Evolutionary conservation across 768 basidiomycete species (phyloP), one percentile per base, ranked within the genome.

Genomic region (Suillus americanus): DNA sequence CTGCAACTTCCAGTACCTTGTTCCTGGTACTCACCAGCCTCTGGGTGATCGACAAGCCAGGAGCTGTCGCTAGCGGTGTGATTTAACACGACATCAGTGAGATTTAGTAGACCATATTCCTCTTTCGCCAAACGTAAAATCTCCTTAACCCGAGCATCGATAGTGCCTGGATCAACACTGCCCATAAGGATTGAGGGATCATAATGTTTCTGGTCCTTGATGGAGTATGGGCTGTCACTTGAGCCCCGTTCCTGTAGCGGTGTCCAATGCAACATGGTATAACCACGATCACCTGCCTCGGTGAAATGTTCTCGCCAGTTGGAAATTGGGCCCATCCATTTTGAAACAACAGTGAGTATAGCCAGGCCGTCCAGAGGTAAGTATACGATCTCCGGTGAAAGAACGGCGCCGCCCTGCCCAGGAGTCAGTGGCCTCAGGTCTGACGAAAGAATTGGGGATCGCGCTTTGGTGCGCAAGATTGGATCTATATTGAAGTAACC

Each of bases 401-500:
- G 73, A 2, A 74, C 74, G 7, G 82, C 83, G 8, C 89, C 91
- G 18, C 83, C 82, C 23, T 83, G 75, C 10, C 77, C 72, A 23
- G 86, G 79, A 8, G 85, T 77, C 8, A 92, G 80, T 40, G 87
- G 82, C 45, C 74, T 76, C 33, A 81, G 75, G 48, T 86, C 81
- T 6, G 79, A 53, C 40, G 85, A 85, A 59, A 99, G 85, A 68
- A 99, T 90, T 45, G 85, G 81, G 1, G 89, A 82, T 43, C 97
- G 89, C 5, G 86, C 81, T 68, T 89, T 93, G 63, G 85, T 80
- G 62, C 83, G 87, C 66, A 99, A 87, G 64, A 94, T 81, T 28
- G 97, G 97, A 71, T 99, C 97, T 67, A 99, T 88, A 77, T 97
- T 97, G 79, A 99, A 98, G 79, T 94, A 99, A 8, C 95, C 96